Base-by-base conservation (phyloP, 768 basidiomycete genomes). In the Leccinum incarnatum region DNA sequence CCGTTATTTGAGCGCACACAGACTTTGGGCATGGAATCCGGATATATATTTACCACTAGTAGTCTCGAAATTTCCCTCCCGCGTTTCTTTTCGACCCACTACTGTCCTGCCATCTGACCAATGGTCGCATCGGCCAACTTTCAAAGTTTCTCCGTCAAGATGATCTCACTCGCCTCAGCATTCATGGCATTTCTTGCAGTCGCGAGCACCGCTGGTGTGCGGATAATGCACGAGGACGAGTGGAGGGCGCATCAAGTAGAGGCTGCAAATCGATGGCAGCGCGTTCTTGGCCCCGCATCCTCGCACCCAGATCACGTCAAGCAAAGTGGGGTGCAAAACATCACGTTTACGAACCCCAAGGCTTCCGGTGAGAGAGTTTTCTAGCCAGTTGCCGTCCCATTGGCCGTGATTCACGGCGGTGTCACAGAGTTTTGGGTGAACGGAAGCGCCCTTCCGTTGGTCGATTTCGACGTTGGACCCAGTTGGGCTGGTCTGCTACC, bases 401-500 rank as follows among this genome's bases (percentile, higher is more conserved):
- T 3, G 17, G 9, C 12, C n/a, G 5, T 27, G 19, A 49, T 56
- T 51, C 12, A 62, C 21, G 45, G 4, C 32, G 49, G 9, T 23
- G 21, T 15, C 21, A 6, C 19, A 88, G 88, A 86, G 63, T 91
- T 89, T 67, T 89, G 76, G 65, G 89, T 91, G 15, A 76, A 89
- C 61, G 89, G 89, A 1, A 78, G 73, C 46, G 75, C 72, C 34
- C 83, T 91, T 47, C 89, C 89, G 5, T 76, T 84, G 46, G 85
- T 91, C 19, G 78, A 85, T 63, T 91, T 86, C 62, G 87, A 91
- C 63, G 76, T 89, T 40, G 89, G 89, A 3, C 86, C 88, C 3
- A 88, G 86, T 61, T 91, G 87, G 87, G 75, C 88, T 5, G 89
- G 89, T 8, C 73, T 91, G 25, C 65, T 91, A 54, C 89, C 89